Percentiles rank a stretch among this genome's conserved stretches.
Evolutionary conservation across 495 filamentous ascomycete species (phyloP).

Genomic region (Bryoglossum gracile): DNA sequence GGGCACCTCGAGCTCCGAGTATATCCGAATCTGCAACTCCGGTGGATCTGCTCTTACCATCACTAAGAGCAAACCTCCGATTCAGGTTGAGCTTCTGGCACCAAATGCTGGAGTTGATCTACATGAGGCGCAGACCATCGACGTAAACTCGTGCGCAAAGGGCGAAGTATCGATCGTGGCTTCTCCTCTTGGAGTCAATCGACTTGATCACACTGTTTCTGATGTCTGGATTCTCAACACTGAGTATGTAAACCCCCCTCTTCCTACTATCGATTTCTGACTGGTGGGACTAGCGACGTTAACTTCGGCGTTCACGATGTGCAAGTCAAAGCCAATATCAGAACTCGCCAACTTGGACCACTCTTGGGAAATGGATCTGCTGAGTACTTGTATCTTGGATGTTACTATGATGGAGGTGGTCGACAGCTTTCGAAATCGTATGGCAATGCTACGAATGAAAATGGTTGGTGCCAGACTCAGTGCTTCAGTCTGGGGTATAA

Average conservation of each 20-base stretch:
- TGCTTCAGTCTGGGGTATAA: constrained; percentile 20
- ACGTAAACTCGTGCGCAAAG: constrained; percentile 12
- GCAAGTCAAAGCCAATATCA: constrained; percentile 16
- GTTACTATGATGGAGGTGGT: constrained; percentile 24
- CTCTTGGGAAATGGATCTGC: constrained; percentile 18
- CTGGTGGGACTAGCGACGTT: neutral
- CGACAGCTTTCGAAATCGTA: constrained; percentile 17
- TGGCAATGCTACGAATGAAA: constrained; percentile 18
- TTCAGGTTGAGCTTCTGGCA: constrained; percentile 12
- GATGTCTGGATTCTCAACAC: constrained; percentile 21
- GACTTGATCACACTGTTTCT: constrained; percentile 4
- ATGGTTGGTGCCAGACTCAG: constrained; percentile 22
- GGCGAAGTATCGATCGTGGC: constrained; percentile 16
- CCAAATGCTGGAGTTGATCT: constrained; percentile 12
- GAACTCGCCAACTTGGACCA: constrained; percentile 23
- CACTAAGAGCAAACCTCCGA: constrained; percentile 28
- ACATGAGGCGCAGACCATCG: constrained; percentile 17
- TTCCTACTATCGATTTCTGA: neutral
- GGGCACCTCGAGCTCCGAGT: constrained; percentile 21
- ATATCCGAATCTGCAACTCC: constrained; percentile 28
- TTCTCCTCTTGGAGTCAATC: constrained; percentile 10
- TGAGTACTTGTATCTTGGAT: constrained; percentile 27
- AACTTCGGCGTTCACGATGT: constrained; percentile 20
- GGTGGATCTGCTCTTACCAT: constrained; percentile 29
- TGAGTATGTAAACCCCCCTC: constrained; percentile 1